Percentiles rank a stretch among this genome's conserved stretches.
Evolutionary conservation across 371 early-diverging fungal genomes (phyloP).

Genomic region (Apophysomyces variabilis): DNA sequence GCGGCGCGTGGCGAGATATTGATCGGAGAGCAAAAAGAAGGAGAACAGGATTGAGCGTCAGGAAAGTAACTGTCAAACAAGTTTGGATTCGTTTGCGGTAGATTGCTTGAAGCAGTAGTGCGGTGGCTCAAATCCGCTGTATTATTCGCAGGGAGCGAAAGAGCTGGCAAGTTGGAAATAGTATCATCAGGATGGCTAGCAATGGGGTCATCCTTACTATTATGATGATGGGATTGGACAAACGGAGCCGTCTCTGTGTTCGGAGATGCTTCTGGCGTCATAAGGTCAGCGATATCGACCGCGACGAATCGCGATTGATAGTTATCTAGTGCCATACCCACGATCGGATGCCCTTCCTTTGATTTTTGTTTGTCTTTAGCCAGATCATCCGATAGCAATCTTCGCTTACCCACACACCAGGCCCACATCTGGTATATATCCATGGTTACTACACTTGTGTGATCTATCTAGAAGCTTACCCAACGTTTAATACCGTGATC

Average conservation of each 20-base stretch:
- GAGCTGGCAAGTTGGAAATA: slow-evolving; percentile 27
- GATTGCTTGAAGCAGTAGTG: background rate
- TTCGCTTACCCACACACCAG: slow-evolving; percentile 38
- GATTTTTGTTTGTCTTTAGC: background rate
- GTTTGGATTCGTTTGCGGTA: background rate
- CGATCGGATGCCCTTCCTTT: slow-evolving; percentile 33
- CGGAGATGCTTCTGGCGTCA: slow-evolving; percentile 19
- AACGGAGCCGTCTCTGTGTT: slow-evolving; percentile 16
- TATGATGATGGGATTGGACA: background rate
- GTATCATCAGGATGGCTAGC: slow-evolving; percentile 7
- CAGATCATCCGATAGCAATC: background rate
- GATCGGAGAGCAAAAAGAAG: background rate
- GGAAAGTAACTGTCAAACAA: background rate
- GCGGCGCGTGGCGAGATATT: background rate
- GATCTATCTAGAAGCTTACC: slow-evolving; percentile 17
- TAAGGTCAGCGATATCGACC: slow-evolving; percentile 25
- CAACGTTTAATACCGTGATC: slow-evolving; percentile 28
- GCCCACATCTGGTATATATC: slow-evolving; percentile 26
- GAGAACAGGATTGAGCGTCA: slow-evolving; percentile 10
- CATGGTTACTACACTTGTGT: too few species aligned
- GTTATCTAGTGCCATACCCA: slow-evolving; percentile 38
- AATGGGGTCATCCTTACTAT: background rate
- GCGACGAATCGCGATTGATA: slow-evolving; percentile 23
- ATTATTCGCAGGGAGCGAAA: background rate
- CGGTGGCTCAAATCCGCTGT: background rate